Percentiles rank a stretch among this genome's conserved stretches.
phyloP scores from a whole-genome alignment of 169 alveolate species.

The Plasmodium gaboni region DNA sequence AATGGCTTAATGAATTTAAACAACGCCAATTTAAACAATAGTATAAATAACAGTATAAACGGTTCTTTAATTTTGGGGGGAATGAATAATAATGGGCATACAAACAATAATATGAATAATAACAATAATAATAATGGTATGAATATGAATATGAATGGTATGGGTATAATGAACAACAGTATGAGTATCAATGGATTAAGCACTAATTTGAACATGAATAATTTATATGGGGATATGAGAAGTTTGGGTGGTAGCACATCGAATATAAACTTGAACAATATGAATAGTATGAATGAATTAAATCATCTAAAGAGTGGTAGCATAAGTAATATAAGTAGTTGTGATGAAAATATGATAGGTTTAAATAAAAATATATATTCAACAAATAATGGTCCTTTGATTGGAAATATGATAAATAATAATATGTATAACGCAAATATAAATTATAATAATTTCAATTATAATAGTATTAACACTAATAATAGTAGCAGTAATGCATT shows the following conservation, averaged over 20 bases:
- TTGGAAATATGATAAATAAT: background rate
- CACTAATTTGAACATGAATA: conserved; percentile 24
- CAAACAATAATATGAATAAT: conserved; percentile 5
- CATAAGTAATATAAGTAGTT: background rate
- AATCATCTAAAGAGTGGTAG: conserved; percentile 9
- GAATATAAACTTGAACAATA: background rate
- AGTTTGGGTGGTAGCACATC: background rate
- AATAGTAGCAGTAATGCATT: background rate
- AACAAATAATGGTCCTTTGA: background rate
- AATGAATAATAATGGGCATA: background rate
- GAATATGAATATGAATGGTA: conserved; percentile 14
- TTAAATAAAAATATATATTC: conserved; percentile 4
- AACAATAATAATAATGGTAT: background rate
- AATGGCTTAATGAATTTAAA: conserved; percentile 1
- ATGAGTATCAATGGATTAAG: conserved; percentile 9
- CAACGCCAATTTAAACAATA: conserved; percentile 3
- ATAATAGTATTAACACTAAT: background rate
- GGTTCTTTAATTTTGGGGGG: background rate
- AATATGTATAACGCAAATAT: conserved; percentile 10
- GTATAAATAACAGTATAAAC: conserved; percentile 14
- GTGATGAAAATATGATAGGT: conserved; percentile 20
- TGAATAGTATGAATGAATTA: conserved; percentile 11
- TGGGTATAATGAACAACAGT: conserved; percentile 8
- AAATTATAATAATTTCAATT: background rate
- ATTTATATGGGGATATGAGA: conserved; percentile 8